Evolutionary conservation across 495 filamentous ascomycete species (phyloP).

Genomic region (Lindgomyces ingoldianus): DNA sequence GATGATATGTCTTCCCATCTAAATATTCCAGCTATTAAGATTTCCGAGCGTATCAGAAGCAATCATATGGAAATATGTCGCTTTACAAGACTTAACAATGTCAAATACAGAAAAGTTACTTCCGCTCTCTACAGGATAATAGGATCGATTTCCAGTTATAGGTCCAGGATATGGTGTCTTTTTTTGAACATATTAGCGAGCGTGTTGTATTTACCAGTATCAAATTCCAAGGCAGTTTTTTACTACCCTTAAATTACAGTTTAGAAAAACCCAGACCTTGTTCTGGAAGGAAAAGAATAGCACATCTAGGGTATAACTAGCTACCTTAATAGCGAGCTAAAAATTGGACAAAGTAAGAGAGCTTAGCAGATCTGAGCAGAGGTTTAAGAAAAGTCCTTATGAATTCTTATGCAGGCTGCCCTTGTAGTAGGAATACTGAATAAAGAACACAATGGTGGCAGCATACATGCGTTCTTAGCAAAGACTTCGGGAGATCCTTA

Average conservation of each 20-base stretch:
- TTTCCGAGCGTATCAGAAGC: constrained; percentile 38
- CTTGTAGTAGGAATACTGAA: constrained; percentile 32
- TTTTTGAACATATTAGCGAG: constrained; percentile 20
- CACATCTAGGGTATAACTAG: constrained; percentile 23
- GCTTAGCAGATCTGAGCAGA: constrained; percentile 16
- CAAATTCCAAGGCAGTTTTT: constrained; percentile 45
- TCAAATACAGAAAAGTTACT: constrained; percentile 41
- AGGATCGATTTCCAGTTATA: too few relatives aligned
- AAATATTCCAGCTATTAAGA: constrained; percentile 36
- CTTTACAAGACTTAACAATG: constrained; percentile 43
- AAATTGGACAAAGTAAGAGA: constrained; percentile 15
- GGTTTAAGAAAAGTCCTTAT: constrained; percentile 24
- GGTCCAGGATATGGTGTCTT: constrained; percentile 18
- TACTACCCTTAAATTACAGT: constrained; percentile 54
- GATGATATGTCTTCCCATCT: constrained; percentile 45
- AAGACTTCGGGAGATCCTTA: constrained; percentile 26
- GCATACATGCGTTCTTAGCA: constrained; percentile 8
- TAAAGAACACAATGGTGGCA: constrained; percentile 21
- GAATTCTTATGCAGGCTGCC: constrained; percentile 35
- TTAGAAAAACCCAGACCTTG: constrained; percentile 39
- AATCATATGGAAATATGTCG: constrained; percentile 51
- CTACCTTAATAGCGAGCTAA: constrained; percentile 23
- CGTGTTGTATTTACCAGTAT: constrained; percentile 5
- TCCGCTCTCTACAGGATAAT: constrained; percentile 30
- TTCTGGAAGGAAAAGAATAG: constrained; percentile 37